Percentiles rank a stretch among this genome's conserved stretches.
These are phyloP conservation scores for Ustilago bromivora DNA, from an alignment of 1,284 basidiomycete species.

Conservation along the genomic window DNA sequence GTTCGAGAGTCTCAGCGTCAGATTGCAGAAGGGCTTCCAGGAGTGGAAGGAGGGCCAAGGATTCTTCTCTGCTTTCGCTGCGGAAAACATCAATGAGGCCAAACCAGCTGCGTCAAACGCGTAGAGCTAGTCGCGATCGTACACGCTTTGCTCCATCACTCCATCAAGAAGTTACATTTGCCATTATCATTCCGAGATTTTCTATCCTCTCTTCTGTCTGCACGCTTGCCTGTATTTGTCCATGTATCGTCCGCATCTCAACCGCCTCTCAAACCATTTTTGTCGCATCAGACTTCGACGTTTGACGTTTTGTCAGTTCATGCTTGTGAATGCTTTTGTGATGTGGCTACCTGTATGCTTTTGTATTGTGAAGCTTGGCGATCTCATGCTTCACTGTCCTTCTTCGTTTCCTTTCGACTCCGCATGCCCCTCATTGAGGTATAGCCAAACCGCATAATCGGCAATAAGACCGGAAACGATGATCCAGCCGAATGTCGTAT, in stretches of 20 bases:
- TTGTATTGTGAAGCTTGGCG: not conserved
- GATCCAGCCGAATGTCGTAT: constrained; percentile 88
- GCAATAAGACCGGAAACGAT: constrained; percentile 84
- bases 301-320: no score
- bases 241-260: not conserved
- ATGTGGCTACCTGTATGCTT: not conserved
- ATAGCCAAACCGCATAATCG: constrained; percentile 76
- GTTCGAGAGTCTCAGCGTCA: constrained; percentile 47
- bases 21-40: constrained; percentile 53
- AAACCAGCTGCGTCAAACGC: constrained; percentile 15
- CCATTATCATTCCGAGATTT: not conserved
- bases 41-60: constrained; percentile 59
- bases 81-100: constrained; percentile 15
- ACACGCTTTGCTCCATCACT: not conserved
- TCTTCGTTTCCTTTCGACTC: not conserved
- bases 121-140: not conserved
- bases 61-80: constrained; percentile 43
- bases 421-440: constrained; percentile 14
- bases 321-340: constrained; percentile 9
- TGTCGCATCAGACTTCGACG: not conserved
- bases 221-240: not conserved
- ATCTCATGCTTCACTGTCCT: not conserved
- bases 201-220: not conserved
- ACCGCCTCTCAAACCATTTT: not conserved
- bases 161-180: not conserved